These are phyloP conservation scores for Cyberlindnera galapagoensis DNA, from an alignment of 805 yeast species.

Conservation along the genomic window DNA sequence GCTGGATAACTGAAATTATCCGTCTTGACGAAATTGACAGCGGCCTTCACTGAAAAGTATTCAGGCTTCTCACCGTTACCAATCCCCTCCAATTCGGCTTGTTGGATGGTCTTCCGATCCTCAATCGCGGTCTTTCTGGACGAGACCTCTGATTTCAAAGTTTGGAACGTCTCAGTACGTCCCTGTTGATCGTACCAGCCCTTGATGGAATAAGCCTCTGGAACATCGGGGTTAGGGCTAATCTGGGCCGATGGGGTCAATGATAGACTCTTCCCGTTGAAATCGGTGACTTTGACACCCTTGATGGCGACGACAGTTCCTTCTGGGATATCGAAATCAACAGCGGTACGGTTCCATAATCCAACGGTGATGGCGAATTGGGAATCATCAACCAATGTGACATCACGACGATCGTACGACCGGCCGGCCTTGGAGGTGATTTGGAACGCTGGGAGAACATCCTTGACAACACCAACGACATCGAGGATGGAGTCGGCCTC, in stretches of 20 bases:
- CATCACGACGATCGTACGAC: constrained; percentile 88
- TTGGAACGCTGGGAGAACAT: constrained; percentile 67
- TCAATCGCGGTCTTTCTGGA: constrained; percentile 35
- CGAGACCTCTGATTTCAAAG: constrained; percentile 49
- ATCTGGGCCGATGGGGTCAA: constrained; percentile 74
- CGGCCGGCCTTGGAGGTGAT: constrained; percentile 87
- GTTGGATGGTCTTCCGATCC: constrained; percentile 59
- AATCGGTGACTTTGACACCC: constrained; percentile 85
- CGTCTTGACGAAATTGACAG: constrained; percentile 61
- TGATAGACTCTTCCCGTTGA: constrained; percentile 78
- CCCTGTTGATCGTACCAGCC: constrained; percentile 95
- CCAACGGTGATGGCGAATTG: constrained; percentile 73
- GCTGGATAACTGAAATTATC: constrained; percentile 88
- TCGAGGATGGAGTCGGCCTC: constrained; percentile 74
- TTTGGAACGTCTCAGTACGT: constrained; percentile 49
- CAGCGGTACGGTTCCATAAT: constrained; percentile 85
- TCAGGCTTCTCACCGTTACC: constrained; percentile 79
- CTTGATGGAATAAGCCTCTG: constrained; percentile 79
- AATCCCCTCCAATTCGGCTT: constrained; percentile 58
- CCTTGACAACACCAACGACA: constrained; percentile 80
- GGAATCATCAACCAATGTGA: constrained; percentile 79
- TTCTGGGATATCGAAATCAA: constrained; percentile 62
- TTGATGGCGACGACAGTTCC: constrained; percentile 89
- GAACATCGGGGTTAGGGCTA: constrained; percentile 77
- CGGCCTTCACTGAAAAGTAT: constrained; percentile 68